phyloP scores from a whole-genome alignment of 108 stramenopile species.

The Nitzschia palea region DNA sequence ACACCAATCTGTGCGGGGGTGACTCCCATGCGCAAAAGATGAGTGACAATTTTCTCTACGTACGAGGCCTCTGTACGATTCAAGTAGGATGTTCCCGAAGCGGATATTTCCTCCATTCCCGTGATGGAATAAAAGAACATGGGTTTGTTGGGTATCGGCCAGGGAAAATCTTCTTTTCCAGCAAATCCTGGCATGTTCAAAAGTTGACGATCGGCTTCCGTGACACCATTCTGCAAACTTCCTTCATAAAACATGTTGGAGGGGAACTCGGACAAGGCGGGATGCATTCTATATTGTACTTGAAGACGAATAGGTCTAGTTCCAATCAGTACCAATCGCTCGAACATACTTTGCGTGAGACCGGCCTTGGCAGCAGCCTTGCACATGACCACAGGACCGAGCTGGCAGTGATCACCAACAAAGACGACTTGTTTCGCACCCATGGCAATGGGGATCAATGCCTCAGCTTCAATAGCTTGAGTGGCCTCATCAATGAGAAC shows the following conservation, averaged over 20 bases:
- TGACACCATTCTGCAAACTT: constrained; percentile 96
- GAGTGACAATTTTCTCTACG: constrained; percentile 96
- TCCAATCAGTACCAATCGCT: constrained; percentile 94
- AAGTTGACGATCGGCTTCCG: constrained; percentile 91
- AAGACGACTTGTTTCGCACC: constrained; percentile 98
- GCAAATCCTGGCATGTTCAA: constrained; percentile 66
- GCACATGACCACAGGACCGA: constrained; percentile 98
- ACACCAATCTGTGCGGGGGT: constrained; percentile 92
- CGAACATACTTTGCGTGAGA: constrained; percentile 93
- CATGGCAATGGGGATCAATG: constrained; percentile 94
- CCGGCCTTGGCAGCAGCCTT: constrained; percentile 96
- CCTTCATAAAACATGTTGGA: constrained; percentile 99
- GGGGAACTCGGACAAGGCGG: constrained; percentile 96
- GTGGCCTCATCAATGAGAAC: constrained; percentile 99
- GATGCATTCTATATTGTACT: constrained; percentile 99
- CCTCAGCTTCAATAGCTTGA: constrained; percentile 98
- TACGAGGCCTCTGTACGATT: constrained; percentile 97
- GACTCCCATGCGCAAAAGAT: constrained; percentile 92
- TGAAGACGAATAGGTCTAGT: constrained; percentile 95
- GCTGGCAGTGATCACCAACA: constrained; percentile 99
- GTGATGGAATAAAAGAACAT: constrained; percentile 94
- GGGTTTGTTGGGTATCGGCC: constrained; percentile 91
- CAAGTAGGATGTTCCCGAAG: constrained; percentile 95
- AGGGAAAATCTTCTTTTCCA: constrained; percentile 88
- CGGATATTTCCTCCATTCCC: constrained; percentile 97